Base-by-base conservation (phyloP, 805 yeast species). In the Ogataea pignaliae region DNA sequence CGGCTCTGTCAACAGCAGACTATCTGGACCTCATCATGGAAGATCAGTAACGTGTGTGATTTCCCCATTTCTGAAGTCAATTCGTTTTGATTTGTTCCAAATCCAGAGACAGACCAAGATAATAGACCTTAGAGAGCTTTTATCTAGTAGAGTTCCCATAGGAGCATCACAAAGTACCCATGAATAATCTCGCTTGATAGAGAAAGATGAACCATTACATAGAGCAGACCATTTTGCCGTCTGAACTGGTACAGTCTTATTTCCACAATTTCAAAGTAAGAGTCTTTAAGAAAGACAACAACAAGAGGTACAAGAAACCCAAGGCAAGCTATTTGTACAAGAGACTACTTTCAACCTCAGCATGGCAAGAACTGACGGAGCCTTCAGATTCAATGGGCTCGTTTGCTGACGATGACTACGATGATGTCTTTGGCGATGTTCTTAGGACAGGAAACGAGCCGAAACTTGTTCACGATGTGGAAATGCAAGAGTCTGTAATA, bases 321-420 rank as follows among this genome's bases (percentile, higher is more conserved):
- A 16, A 36, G 16, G 5, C 44, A 26, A 40, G 35, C 8, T 26
- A 33, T 21, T 43, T 45, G 15, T 37, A 47, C 34, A 50, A 46
- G 15, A 41, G 57, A 17, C 14, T 58, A 10, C 36, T 58, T n/a
- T 46, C 56, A 2, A 39, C 50, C 17, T 47, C 50, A 12, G 41
- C 52, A 10, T 60, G 61, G 60, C 56, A 48, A 37, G 62, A 53
- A 13, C 48, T 55, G 12, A 47, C 53, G 10, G 60, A 51, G 16
- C 57, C 53, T 9, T 47, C 52, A 10, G 61, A 51, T 30, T 60
- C 57, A n/a, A 48, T 55, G 50, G 56, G 47, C 34, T 45, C 46
- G 14, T 52, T 55, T 36, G 37, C 48, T 37, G 52, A 51, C 32
- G 57, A 54, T 26, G 52, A 47, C 21, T 37, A 47, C 17, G 50